These are phyloP conservation scores for Psilocybe subaeruginosa DNA, from an alignment of 768 basidiomycete species.

Conservation along the genomic window DNA sequence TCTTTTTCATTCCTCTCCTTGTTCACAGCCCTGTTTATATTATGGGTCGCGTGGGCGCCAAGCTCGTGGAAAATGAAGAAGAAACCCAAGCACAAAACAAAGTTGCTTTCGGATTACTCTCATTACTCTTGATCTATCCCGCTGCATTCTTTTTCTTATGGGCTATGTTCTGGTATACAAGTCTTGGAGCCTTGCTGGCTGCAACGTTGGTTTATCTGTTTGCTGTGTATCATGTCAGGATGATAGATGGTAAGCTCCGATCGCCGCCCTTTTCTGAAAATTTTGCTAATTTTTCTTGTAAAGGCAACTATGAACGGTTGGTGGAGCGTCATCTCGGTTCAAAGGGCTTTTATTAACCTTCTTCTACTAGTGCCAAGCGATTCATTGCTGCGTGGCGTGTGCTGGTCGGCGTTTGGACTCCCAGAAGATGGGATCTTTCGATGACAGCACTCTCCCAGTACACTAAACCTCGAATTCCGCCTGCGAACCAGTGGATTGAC, in stretches of 20 bases:
- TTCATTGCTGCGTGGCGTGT: slow-evolving; percentile 94
- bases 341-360: slow-evolving; percentile 3
- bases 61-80: slow-evolving; percentile 81
- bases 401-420: slow-evolving; percentile 94
- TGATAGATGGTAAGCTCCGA: slow-evolving; percentile 78
- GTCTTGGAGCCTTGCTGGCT: slow-evolving; percentile 74
- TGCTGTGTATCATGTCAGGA: slow-evolving; percentile 80
- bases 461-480: slow-evolving; percentile 65
- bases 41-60: slow-evolving; percentile 75
- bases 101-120: slow-evolving; percentile 83
- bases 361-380: slow-evolving; percentile 70
- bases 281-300: slow-evolving; percentile 19
- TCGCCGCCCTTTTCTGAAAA: slow-evolving; percentile 5
- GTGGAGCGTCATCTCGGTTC: slow-evolving; percentile 23
- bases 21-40: slow-evolving; percentile 86
- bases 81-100: slow-evolving; percentile 98
- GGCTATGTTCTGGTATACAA: slow-evolving; percentile 79
- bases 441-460: slow-evolving; percentile 74
- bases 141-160: slow-evolving; percentile 85
- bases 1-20: slow-evolving; percentile 86
- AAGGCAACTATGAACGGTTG: slow-evolving; percentile 82
- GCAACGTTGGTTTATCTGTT: slow-evolving; percentile 73
- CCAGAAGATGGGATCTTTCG: slow-evolving; percentile 81
- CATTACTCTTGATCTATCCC: slow-evolving; percentile 77
- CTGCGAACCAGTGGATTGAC: slow-evolving; percentile 75